These are phyloP conservation scores for Scheffersomyces spartinae DNA, from an alignment of 805 yeast species.

Conservation along the genomic window DNA sequence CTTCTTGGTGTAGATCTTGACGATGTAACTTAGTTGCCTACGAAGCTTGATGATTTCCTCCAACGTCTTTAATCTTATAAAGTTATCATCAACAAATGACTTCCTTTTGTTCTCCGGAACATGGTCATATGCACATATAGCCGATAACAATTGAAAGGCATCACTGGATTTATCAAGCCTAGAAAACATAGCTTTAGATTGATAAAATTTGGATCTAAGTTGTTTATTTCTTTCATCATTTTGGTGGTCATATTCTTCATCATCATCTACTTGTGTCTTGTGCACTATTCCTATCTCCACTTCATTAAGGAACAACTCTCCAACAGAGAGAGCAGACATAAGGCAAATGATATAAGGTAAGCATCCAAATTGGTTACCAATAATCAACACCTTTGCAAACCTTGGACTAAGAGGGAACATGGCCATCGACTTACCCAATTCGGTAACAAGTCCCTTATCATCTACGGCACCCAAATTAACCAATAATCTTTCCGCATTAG, in stretches of 20 bases:
- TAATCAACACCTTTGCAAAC: constrained; percentile 77
- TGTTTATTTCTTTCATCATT: constrained; percentile 28
- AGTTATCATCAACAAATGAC: constrained; percentile 46
- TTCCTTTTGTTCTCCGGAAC: constrained; percentile 37
- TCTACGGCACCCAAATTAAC: constrained; percentile 71
- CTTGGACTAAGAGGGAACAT: constrained; percentile 89
- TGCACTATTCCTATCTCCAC: constrained; percentile 52
- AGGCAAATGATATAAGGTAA: constrained; percentile 82
- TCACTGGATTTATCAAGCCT: constrained; percentile 68
- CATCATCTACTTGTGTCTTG: constrained; percentile 11
- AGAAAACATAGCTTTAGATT: constrained; percentile 49
- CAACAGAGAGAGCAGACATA: constrained; percentile 87
- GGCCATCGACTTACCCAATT: constrained; percentile 77
- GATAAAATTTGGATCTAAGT: constrained; percentile 40
- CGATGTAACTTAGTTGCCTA: constrained; percentile 67
- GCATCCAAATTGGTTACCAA: constrained; percentile 81
- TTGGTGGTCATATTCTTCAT: constrained; percentile 21
- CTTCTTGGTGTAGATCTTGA: constrained; percentile 49
- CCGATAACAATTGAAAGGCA: constrained; percentile 62
- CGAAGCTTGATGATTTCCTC: constrained; percentile 77
- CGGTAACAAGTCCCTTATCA: constrained; percentile 47
- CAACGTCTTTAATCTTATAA: constrained; percentile 69
- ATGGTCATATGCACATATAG: constrained; percentile 80
- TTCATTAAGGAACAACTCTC: constrained; percentile 77
- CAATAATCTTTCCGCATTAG: constrained; percentile 56